Evolutionary conservation across 805 yeast species (phyloP), one percentile per base, ranked within the genome.

Genomic region (Lipomyces sp.): DNA sequence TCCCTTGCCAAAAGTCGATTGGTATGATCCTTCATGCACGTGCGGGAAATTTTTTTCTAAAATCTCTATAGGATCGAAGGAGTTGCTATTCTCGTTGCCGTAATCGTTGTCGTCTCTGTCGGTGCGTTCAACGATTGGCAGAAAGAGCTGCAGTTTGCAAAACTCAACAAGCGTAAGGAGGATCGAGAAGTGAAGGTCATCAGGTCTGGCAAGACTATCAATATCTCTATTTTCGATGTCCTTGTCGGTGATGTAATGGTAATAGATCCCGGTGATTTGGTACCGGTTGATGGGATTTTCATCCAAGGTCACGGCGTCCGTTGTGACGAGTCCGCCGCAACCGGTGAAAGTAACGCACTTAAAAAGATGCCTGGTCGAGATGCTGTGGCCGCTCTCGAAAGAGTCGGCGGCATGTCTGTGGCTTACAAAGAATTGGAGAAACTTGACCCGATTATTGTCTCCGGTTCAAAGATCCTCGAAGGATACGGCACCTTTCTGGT

Each of bases 121-220:
- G 97, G 98, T 59, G 95, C 97, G 1, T 89, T 86, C n/a, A 95
- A 95, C 77, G 99, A 95, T 79, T 95, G 90, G 81, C 97, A 95
- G 76, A 96, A 96, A 77, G 99, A 95, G 77, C 81, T 92, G 15
- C 99, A 95, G 76, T 95, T 95, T 78, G 90, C 90, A 60, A 88
- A 87, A 72, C 84, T 95, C 69, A 93, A 94, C 77, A 86, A 92
- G 39, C 90, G 93, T 77, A 94, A 94, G 77, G 95, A 92, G 69
- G 90, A 90, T 70, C 85, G 97, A 63, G 85, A 86, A 67, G 82
- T 95, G 55, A 85, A 90, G 62, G 97, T 92, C 1, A 80, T 89
- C 53, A 83, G 98, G 67, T 83, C 86, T 53, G 93, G 94, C 50
- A 82, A 82, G 57, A 91, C 91, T 72, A 80, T 79, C 59, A 83